phyloP scores from a whole-genome alignment of 345 rosid genomes.

The Toxicodendron radicans region DNA sequence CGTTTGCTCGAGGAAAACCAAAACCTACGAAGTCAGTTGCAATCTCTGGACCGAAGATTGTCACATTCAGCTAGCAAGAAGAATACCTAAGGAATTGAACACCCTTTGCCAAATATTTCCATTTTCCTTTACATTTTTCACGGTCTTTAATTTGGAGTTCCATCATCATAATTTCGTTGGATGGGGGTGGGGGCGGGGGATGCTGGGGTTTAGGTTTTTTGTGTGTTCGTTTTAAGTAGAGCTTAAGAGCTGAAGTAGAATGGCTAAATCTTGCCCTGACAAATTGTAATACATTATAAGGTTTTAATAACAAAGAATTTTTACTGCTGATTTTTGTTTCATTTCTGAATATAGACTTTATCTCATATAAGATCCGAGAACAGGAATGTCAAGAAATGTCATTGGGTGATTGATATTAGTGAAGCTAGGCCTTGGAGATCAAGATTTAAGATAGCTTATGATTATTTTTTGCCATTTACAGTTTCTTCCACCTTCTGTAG shows the following conservation, averaged over 20 bases:
- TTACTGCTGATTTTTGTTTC: not conserved
- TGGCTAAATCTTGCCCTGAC: constrained; percentile 19
- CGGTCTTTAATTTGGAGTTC: constrained; percentile 12
- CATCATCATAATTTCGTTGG: constrained; percentile 12
- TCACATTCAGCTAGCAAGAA: constrained; percentile 75
- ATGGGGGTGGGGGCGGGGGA: not conserved
- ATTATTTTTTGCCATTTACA: not conserved
- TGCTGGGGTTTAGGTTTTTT: not conserved
- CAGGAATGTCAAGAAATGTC: not conserved
- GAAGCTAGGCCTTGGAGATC: not conserved
- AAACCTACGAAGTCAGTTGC: constrained; percentile 61
- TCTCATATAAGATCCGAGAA: not conserved
- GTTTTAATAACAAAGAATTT: not conserved
- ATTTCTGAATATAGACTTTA: not conserved
- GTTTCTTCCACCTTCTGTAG: not conserved
- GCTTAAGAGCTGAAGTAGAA: constrained; percentile 16
- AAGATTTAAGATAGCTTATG: not conserved
- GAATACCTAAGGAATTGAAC: constrained; percentile 41
- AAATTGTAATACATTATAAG: constrained; percentile 5
- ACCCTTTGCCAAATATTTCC: constrained; percentile 6
- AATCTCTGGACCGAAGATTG: constrained; percentile 52
- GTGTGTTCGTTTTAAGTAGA: constrained; percentile 11
- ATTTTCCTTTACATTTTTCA: not conserved
- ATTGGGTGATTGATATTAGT: not conserved
- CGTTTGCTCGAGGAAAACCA: constrained; percentile 86